Evolutionary conservation across 768 basidiomycete species (phyloP).

Genomic region (Kwoniella sp.): DNA sequence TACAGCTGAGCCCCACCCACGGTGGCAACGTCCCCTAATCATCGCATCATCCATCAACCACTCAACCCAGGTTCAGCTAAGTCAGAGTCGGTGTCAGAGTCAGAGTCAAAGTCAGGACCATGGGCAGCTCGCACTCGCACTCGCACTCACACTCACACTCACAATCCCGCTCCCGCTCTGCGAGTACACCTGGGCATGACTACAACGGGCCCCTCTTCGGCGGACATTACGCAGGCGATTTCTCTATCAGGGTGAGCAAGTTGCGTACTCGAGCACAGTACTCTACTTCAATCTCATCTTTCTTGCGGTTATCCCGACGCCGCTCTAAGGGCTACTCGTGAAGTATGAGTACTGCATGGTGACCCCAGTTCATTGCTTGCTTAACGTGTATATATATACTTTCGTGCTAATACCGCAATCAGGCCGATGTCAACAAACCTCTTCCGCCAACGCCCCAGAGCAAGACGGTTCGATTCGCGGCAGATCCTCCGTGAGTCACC

Average conservation of each 20-base stretch:
- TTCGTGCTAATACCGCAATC: constrained; percentile 3
- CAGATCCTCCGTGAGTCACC: constrained; percentile 43
- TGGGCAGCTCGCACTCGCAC: not conserved
- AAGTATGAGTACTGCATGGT: too few relatives aligned
- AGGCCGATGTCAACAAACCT: constrained; percentile 31
- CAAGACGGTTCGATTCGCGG: constrained; percentile 34
- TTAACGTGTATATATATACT: too few relatives aligned
- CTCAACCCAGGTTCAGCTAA: too few relatives aligned
- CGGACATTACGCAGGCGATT: constrained; percentile 39
- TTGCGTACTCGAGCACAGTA: not conserved
- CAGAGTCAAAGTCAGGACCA: too few relatives aligned
- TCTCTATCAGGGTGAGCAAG: constrained; percentile 36
- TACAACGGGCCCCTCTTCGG: constrained; percentile 38
- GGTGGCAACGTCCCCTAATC: too few relatives aligned
- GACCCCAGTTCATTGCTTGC: too few relatives aligned
- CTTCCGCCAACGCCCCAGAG: constrained; percentile 19
- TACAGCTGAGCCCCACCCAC: too few relatives aligned
- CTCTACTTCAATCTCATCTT: not conserved
- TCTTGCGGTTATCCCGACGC: too few relatives aligned
- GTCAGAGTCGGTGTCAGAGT: too few relatives aligned
- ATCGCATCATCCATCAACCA: too few relatives aligned
- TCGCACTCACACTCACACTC: not conserved
- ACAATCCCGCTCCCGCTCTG: not conserved
- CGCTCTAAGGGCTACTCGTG: too few relatives aligned
- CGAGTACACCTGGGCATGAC: not conserved